Conservation (phyloP, 805 yeast genomes). For the Barnettozyma vustinii region DNA sequence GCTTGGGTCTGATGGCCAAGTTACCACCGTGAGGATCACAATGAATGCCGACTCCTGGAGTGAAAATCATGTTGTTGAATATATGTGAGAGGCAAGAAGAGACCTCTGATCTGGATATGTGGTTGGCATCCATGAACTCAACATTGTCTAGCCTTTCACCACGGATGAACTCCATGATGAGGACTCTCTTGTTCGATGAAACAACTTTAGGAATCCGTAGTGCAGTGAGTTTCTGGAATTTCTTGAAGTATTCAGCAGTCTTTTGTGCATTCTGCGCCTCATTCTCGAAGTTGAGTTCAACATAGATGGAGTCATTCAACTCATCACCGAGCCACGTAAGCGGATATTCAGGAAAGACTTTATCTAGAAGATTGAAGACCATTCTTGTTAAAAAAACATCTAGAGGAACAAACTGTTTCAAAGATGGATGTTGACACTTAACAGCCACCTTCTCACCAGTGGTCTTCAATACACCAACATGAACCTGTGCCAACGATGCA, state of each 20-base stretch:
- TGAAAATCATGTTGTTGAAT: slow-evolving; percentile 92
- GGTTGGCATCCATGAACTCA: slow-evolving; percentile 51
- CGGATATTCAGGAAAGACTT: slow-evolving; percentile 90
- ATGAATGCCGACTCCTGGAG: slow-evolving; percentile 86
- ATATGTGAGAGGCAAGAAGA: slow-evolving; percentile 83
- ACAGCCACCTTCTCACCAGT: slow-evolving; percentile 81
- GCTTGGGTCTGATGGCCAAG: slow-evolving; percentile 63
- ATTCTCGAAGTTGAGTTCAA: slow-evolving; percentile 82
- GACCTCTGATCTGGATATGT: slow-evolving; percentile 72
- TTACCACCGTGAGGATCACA: slow-evolving; percentile 99
- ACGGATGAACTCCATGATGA: slow-evolving; percentile 80
- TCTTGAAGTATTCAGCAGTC: slow-evolving; percentile 64
- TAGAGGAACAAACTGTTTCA: slow-evolving; percentile 82
- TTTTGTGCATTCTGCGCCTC: slow-evolving; percentile 78
- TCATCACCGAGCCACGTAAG: slow-evolving; percentile 95
- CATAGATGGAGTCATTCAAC: slow-evolving; percentile 75
- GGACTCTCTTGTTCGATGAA: slow-evolving; percentile 60
- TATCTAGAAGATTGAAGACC: slow-evolving; percentile 69
- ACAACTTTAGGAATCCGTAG: slow-evolving; percentile 70
- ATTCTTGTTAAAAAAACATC: slow-evolving; percentile 75
- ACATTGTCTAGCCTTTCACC: slow-evolving; percentile 84
- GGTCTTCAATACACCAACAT: slow-evolving; percentile 54
- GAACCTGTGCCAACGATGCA: slow-evolving; percentile 96
- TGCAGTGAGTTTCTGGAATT: slow-evolving; percentile 59
- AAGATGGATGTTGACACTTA: slow-evolving; percentile 88